Evolutionary conservation across 2,329 filamentous ascomycete genomes (phyloP).

Genomic region (Colletotrichum lini): DNA sequence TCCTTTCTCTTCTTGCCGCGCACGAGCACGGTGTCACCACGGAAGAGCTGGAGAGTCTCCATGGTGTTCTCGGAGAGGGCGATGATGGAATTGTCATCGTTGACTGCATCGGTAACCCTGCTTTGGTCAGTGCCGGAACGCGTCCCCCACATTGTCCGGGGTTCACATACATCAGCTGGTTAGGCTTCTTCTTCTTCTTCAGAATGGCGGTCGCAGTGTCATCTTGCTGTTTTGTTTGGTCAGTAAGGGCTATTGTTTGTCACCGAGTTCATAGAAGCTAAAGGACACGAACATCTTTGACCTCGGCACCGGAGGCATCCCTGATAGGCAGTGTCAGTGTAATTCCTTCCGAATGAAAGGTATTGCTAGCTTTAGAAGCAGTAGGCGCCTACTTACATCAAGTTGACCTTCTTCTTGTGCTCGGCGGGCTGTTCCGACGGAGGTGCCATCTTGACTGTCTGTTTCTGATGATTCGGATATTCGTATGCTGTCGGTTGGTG

Average conservation of each 20-base stretch:
- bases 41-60: slow-evolving; percentile 98
- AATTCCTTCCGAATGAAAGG: slow-evolving; percentile 23
- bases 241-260: slow-evolving; percentile 48
- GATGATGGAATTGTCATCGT: slow-evolving; percentile 99
- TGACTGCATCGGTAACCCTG: slow-evolving; percentile 97
- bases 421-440: slow-evolving; percentile 66
- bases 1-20: slow-evolving; percentile 99
- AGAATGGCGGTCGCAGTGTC: slow-evolving; percentile 96
- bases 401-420: slow-evolving; percentile 86
- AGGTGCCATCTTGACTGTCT: slow-evolving; percentile 75
- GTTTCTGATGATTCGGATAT: slow-evolving; percentile 31
- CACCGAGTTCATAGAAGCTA: slow-evolving; percentile 37
- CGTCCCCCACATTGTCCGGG: slow-evolving; percentile 10
- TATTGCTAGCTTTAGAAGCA: slow-evolving; percentile 12
- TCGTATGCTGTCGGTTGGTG: slow-evolving; percentile 24
- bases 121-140: slow-evolving; percentile 41
- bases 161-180: slow-evolving; percentile 88
- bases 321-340: slow-evolving; percentile 66
- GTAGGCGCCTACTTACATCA: slow-evolving; percentile 73
- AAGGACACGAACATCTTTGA: slow-evolving; percentile 78
- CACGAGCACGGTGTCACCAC: slow-evolving; percentile 96
- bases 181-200: slow-evolving; percentile 99
- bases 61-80: slow-evolving; percentile 98
- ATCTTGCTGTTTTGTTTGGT: slow-evolving; percentile 74
- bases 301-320: slow-evolving; percentile 90